Percentiles rank a stretch among this genome's conserved stretches.
Evolutionary conservation across 2,329 filamentous ascomycete genomes (phyloP).

Genomic region (Lojkania enalia): DNA sequence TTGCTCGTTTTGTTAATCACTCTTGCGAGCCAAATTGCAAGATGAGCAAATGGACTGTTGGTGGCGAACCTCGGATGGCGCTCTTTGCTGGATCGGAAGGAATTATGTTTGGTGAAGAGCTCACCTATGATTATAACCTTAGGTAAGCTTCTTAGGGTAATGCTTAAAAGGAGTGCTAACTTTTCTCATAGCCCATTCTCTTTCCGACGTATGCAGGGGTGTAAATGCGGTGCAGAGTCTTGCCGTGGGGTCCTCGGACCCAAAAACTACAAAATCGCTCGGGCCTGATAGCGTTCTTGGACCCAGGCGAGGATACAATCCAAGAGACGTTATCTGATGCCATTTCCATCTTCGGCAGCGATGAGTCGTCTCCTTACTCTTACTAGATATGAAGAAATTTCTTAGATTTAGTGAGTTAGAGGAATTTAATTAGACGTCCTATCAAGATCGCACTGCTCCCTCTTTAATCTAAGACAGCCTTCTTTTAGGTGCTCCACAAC

Average conservation of each 20-base stretch:
- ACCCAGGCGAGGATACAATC: slow-evolving; percentile 39
- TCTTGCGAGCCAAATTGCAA: slow-evolving; percentile 94
- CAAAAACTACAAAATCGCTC: slow-evolving; percentile 39
- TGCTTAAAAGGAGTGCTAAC: slow-evolving; percentile 12
- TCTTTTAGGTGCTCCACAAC: slow-evolving; percentile 20
- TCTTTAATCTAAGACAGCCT: too few relatives aligned
- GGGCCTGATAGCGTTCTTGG: too few relatives aligned
- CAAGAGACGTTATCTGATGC: slow-evolving; percentile 25
- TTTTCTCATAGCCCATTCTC: slow-evolving; percentile 45
- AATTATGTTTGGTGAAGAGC: slow-evolving; percentile 91
- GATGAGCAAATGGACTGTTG: slow-evolving; percentile 98
- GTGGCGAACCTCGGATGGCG: slow-evolving; percentile 91
- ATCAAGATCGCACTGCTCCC: too few relatives aligned
- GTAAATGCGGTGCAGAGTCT: slow-evolving; percentile 62
- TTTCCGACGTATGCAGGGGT: slow-evolving; percentile 65
- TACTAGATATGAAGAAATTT: too few relatives aligned
- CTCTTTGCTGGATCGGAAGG: slow-evolving; percentile 88
- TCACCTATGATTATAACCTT: slow-evolving; percentile 90
- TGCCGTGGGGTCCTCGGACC: slow-evolving; percentile 66
- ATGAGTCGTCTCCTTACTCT: slow-evolving; percentile 29
- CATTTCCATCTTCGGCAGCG: slow-evolving; percentile 22
- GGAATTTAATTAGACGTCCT: too few relatives aligned
- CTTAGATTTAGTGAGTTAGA: too few relatives aligned
- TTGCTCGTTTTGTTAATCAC: slow-evolving; percentile 97
- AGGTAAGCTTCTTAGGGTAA: slow-evolving; percentile 52